Base-by-base conservation (phyloP, 495 filamentous ascomycete genomes). In the Chaetomium tenue region DNA sequence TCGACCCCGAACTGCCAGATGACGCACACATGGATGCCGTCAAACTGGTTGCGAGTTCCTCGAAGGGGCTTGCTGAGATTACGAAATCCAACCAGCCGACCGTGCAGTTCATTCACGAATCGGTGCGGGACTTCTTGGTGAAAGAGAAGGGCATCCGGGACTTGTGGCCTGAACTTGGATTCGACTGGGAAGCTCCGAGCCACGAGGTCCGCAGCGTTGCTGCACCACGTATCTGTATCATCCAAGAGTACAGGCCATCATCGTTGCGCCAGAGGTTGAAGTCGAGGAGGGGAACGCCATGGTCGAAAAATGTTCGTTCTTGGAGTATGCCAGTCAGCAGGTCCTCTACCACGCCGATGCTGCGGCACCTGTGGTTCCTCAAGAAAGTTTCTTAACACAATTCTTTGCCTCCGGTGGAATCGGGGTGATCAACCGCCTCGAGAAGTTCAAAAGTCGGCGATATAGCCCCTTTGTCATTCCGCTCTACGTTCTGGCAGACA, bases 31-130 rank as follows among this genome's bases (percentile, higher is more conserved):
- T 60, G 3, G 63, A 60, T 30, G 68, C 69, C 39, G 51, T 68
- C 44, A 65, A 50, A 48, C 72, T 69, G 30, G 69, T 75, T 3
- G 63, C 69, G 2, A 66, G 55, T 47, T 72, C 64, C 16, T 78
- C 74, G 2, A 77, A 76, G 40, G 76, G 74, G 0, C 70, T 78
- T 37, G 68, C 64, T 1, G 74, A 78, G 63, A 47, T 72, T 26
- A 71, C 72, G 1, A 67, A 68, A 55, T 61, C 63, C 8, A 64
- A 60, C 60, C 70, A 39, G 66, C 66, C 70, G 12, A 73, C 58
- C 1, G 74, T 77, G 18, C 75, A 77, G 47, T 78, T 78, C 63
- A 78, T 78, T 51, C 76, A 79, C 50, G 73, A 77, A 57, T 77
- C 77, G 3, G 74, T 78, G 6, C 55, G 70, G 52, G 76, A 78